Conservation (phyloP, 139 green algal genomes). For the Chlamydomonas eustigma region DNA sequence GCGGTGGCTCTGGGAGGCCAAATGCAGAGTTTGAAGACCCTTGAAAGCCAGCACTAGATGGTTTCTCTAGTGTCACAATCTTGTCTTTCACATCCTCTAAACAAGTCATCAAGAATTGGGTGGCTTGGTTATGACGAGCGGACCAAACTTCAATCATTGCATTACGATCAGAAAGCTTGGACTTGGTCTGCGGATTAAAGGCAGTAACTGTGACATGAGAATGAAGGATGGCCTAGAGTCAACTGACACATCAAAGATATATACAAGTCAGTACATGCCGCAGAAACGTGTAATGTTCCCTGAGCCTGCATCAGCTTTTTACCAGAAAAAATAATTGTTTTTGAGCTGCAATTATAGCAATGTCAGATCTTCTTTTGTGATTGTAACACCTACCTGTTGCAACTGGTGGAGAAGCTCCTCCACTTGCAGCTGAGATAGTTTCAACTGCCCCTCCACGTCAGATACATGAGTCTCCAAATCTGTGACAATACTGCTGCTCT, state of each 20-base stretch:
- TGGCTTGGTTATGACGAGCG: conserved; percentile 12
- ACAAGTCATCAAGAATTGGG: conserved; percentile 32
- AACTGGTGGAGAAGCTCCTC: conserved; percentile 28
- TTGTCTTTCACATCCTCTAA: conserved; percentile 37
- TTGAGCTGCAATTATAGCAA: too few species aligned
- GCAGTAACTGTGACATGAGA: too few species aligned
- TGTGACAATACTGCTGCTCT: not conserved
- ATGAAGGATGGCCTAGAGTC: too few species aligned
- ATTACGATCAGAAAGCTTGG: conserved; percentile 7
- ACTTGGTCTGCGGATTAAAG: not conserved
- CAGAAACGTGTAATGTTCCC: too few species aligned
- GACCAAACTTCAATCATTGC: conserved; percentile 13
- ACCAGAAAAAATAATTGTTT: too few species aligned
- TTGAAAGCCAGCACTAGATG: not conserved
- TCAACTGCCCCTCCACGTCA: conserved; percentile 30
- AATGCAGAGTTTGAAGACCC: not conserved
- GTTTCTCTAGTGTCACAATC: conserved; percentile 11
- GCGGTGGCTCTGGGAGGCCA: not conserved
- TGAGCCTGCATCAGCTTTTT: too few species aligned
- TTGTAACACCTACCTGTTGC: conserved; percentile 13
- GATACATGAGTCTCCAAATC: conserved; percentile 25
- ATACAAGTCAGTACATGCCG: too few species aligned
- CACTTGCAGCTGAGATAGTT: conserved; percentile 24
- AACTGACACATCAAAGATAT: too few species aligned
- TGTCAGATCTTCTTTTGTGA: not conserved